Percentiles rank a stretch among this genome's conserved stretches.
phyloP scores from a whole-genome alignment of 345 rosid genomes.

The Kernera saxatilis region DNA sequence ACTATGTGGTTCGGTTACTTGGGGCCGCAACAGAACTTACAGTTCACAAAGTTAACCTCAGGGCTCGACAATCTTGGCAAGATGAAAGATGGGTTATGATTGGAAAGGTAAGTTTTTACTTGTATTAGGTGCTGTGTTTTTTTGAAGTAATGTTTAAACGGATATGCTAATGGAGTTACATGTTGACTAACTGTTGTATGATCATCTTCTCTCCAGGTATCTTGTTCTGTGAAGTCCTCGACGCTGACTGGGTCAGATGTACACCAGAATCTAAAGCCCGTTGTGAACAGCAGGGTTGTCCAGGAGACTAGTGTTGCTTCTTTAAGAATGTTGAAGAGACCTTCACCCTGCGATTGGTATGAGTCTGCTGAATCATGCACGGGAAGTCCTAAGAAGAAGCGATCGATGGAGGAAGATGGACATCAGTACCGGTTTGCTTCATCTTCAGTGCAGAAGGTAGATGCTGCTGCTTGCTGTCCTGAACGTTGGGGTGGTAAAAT shows the following conservation, averaged over 20 bases:
- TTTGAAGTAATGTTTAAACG: neutral
- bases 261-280: conserved; percentile 14
- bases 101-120: conserved; percentile 30
- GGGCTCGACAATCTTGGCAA: conserved; percentile 58
- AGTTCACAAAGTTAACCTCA: conserved; percentile 38
- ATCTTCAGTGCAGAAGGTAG: conserved; percentile 28
- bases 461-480: conserved; percentile 33
- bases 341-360: conserved; percentile 26
- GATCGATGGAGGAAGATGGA: conserved; percentile 18
- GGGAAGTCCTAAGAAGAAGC: conserved; percentile 29
- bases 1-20: conserved; percentile 40
- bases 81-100: conserved; percentile 46
- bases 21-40: conserved; percentile 30
- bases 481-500: conserved; percentile 11
- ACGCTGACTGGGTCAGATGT: conserved; percentile 14
- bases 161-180: neutral
- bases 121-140: neutral
- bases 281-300: conserved; percentile 7
- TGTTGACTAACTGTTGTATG: neutral
- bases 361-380: conserved; percentile 34
- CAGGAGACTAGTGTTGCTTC: conserved; percentile 31
- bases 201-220: conserved; percentile 30
- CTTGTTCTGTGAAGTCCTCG: conserved; percentile 27
- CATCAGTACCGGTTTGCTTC: conserved; percentile 12
- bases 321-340: conserved; percentile 37